Conservation (phyloP, 139 green algal genomes). For the Auxenochlorella protothecoides region DNA sequence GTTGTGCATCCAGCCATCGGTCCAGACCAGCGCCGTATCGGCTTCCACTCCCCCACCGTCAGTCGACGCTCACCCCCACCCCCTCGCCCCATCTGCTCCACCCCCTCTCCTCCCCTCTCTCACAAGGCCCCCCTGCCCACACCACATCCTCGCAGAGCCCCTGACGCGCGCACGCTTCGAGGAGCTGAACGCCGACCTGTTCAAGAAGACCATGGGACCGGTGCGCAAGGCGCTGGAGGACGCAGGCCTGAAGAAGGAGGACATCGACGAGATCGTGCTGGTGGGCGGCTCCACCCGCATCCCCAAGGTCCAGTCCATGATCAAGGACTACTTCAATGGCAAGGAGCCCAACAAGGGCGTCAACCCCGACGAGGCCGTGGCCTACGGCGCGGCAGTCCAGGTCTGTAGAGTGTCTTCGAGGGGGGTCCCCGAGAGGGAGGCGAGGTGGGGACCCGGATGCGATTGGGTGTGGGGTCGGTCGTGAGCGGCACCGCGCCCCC, state of each 20-base stretch:
- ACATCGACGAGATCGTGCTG: conserved; percentile 92
- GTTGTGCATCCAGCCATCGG: too few relatives aligned
- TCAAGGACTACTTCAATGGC: conserved; percentile 82
- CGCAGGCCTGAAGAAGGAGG: conserved; percentile 77
- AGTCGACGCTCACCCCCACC: too few relatives aligned
- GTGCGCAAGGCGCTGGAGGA: conserved; percentile 95
- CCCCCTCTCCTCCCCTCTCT: conserved; percentile 64
- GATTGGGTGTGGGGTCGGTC: conserved; percentile 8
- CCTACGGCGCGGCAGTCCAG: conserved; percentile 86
- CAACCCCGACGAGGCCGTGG: conserved; percentile 91
- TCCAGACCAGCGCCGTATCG: too few relatives aligned
- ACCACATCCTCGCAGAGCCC: conserved; percentile 48
- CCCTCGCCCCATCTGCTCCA: conserved; percentile 53
- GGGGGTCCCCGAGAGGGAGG: too few relatives aligned
- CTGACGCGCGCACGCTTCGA: conserved; percentile 97
- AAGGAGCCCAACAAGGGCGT: conserved; percentile 93
- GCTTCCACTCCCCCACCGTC: too few relatives aligned
- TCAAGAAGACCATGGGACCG: conserved; percentile 94
- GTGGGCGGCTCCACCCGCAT: conserved; percentile 93
- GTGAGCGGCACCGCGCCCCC: too few relatives aligned
- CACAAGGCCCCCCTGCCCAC: conserved; percentile 80
- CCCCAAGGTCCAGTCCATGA: conserved; percentile 81
- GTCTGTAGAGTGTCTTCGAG: conserved; percentile 5
- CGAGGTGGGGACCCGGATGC: neutral
- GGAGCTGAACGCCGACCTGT: conserved; percentile 98